Base-by-base conservation (phyloP, 805 yeast genomes). In the Ogataea thermomethanolica region DNA sequence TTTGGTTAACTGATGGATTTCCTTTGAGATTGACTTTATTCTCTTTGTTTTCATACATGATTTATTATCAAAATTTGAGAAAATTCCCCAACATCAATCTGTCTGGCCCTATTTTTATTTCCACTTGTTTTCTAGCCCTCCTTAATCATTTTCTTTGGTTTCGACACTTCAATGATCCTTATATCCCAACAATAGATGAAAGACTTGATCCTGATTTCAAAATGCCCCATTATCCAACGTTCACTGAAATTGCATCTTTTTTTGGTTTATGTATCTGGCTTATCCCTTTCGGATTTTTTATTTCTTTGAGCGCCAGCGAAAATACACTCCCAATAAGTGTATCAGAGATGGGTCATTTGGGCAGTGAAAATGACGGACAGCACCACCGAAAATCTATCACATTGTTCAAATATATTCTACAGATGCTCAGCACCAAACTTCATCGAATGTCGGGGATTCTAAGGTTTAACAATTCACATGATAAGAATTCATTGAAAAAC, bases 241-340 rank as follows among this genome's bases (percentile, higher is more conserved):
- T 91, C 56, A 71, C 89, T 1, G 96, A 93, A 58, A 86, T 93
- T 4, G 86, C 96, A n/a, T 84, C 96, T 3, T 93, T 93, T 61
- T 90, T 93, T 58, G 99, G 96, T 1, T 65, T 93, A 29, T 81
- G 93, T 53, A 81, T 93, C 13, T 93, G 99, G 99, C 73, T 91
- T 44, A 76, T 93, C 22, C 99, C 99, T 25, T 88, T 93, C 61
- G 81, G 96, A 4, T 70, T 93, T 42, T 91, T 93, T 62, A 91
- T 93, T 12, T 83, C 95, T 23, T 69, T 93, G 44, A 85, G 95
- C 58, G 97, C 97, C 1, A 85, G 87, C 47, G 99, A 93, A 56
- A 84, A 86, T 55, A 79, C 84, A 13, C 71, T 93, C 31, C 99
- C 99, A 7, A 69, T 56, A 4, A 57, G 50, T 20, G 39, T 52